Conservation (phyloP, 805 yeast genomes). For the Kluyveromyces lactis region DNA sequence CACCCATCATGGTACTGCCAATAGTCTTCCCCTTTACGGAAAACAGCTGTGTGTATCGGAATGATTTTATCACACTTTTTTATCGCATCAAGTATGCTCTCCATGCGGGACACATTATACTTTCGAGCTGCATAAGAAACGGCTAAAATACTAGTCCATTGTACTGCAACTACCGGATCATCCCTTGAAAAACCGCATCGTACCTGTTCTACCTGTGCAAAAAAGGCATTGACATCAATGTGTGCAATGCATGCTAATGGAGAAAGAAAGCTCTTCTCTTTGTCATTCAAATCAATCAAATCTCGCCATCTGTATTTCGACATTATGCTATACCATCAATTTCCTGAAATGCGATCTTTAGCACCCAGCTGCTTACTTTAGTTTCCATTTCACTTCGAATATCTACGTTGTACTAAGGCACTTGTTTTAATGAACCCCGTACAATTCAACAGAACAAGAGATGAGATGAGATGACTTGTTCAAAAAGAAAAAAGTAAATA, state of each 20-base stretch:
- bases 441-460: too few species aligned
- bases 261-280: conserved; percentile 43
- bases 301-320: conserved; percentile 44
- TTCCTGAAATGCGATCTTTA: too few species aligned
- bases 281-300: conserved; percentile 40
- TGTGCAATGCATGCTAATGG: conserved; percentile 77
- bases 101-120: conserved; percentile 76
- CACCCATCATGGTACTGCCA: conserved; percentile 62
- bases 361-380: too few species aligned
- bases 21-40: conserved; percentile 71
- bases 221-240: conserved; percentile 89
- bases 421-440: too few species aligned
- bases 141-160: conserved; percentile 87
- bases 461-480: too few species aligned
- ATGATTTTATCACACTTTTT: conserved; percentile 69
- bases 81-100: conserved; percentile 55
- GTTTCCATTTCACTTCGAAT: too few species aligned
- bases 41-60: conserved; percentile 89
- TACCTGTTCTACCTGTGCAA: conserved; percentile 87
- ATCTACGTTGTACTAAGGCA: too few species aligned
- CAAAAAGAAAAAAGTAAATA: too few species aligned
- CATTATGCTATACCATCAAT: conserved; percentile 9
- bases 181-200: conserved; percentile 54
- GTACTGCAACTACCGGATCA: conserved; percentile 89
- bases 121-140: conserved; percentile 85